Base-by-base conservation (phyloP, 139 green algal genomes). In the Closterium sp. region DNA sequence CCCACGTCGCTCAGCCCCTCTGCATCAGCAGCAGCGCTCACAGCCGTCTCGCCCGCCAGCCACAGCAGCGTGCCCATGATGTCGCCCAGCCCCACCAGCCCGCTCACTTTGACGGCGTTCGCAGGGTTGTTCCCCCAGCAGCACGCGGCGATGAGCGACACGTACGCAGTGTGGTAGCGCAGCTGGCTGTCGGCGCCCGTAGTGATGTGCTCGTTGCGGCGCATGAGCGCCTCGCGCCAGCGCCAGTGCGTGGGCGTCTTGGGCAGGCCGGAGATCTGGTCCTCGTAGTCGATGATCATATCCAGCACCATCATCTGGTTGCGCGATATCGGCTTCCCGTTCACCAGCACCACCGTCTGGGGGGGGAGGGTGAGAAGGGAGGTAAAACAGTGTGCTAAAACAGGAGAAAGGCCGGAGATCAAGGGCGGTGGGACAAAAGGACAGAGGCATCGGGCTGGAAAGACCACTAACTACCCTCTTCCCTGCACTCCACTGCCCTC, bases 121-220 rank as follows among this genome's bases (percentile, higher is more conserved):
- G 85, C 33, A n/a, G 85, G 85, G 33, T 88, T 88, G 85, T 43
- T 36, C 30, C 85, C 85, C 33, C 85, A 43, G 85, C 85, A 88
- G 85, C 85, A 88, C 85, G 32, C 33, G 19, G 85, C 85, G 10
- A 88, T 34, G 5, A 88, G 85, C 2, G 32, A 36, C 12, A 88
- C 33, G 85, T 43, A 88, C 33, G 33, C 30, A 10, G 32, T 36
- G 85, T 88, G 85, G 85, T 88, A 88, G 33, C 85, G 85, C 85
- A 88, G 85, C 31, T 88, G 32, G 85, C 85, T 88, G 31, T 36
- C 33, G 0, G 31, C 31, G 10, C 33, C 33, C 0, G 31, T 8
- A 21, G 23, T 10, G 12, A 88, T 31, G 85, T 88, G 85, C 85
- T 88, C 85, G 32, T 43, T 36, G 85, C 33, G 33, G 3, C 85